phyloP scores from a whole-genome alignment of 495 filamentous ascomycete genomes.

The Aspergillus avenaceus region DNA sequence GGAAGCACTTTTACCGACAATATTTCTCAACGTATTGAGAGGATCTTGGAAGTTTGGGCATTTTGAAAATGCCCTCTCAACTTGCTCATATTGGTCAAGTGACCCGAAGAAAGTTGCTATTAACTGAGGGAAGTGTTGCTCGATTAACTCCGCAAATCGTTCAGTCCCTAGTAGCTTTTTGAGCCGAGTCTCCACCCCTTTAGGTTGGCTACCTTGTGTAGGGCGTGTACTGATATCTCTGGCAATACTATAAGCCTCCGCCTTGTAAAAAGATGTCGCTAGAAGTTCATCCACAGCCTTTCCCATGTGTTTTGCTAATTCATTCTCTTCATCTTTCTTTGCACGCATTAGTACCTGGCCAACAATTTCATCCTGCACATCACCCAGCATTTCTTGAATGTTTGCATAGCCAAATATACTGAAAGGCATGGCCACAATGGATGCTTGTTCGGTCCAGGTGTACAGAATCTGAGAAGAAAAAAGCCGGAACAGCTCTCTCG shows the following conservation, averaged over 20 bases:
- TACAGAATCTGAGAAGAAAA: conserved; percentile 91
- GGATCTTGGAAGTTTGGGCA: conserved; percentile 55
- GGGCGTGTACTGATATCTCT: conserved; percentile 66
- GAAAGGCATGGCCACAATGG: conserved; percentile 68
- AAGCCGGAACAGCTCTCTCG: conserved; percentile 72
- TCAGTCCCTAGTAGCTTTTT: conserved; percentile 66
- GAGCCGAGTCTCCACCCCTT: conserved; percentile 63
- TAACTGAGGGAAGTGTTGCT: conserved; percentile 68
- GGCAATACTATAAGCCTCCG: conserved; percentile 78
- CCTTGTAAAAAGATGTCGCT: conserved; percentile 67
- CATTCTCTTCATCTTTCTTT: conserved; percentile 56
- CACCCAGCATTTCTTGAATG: conserved; percentile 63
- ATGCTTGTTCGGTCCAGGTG: conserved; percentile 73
- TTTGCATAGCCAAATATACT: conserved; percentile 72
- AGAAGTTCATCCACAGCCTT: conserved; percentile 54
- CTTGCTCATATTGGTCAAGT: conserved; percentile 68
- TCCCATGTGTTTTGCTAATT: conserved; percentile 55
- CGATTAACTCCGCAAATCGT: conserved; percentile 54
- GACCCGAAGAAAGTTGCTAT: conserved; percentile 66
- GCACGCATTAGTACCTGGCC: conserved; percentile 83
- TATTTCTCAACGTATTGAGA: conserved; percentile 58
- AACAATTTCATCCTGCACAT: conserved; percentile 74
- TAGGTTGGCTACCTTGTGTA: conserved; percentile 43
- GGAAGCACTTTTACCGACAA: conserved; percentile 61
- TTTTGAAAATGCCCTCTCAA: conserved; percentile 69